Conservation (phyloP, 192 early-diverging fungal species). For the Podila horticola region DNA sequence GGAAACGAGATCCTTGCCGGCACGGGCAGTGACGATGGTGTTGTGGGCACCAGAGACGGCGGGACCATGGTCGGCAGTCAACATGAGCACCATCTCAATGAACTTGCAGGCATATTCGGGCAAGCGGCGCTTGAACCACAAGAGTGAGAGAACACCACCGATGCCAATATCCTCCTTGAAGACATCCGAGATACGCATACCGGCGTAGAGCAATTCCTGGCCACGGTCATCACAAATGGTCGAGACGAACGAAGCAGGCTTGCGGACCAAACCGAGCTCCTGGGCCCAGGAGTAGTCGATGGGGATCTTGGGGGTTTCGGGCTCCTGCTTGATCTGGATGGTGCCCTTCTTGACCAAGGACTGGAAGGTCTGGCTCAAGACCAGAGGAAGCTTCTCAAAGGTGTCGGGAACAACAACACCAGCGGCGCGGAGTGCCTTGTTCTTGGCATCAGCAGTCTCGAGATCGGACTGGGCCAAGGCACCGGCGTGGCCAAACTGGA, state of each 20-base stretch:
- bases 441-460: constrained; percentile 97
- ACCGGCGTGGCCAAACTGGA: constrained; percentile 98
- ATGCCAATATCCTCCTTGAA: constrained; percentile 99
- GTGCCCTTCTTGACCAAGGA: constrained; percentile 74
- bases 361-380: constrained; percentile 79
- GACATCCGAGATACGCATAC: constrained; percentile 97
- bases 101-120: constrained; percentile 94
- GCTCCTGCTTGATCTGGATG: constrained; percentile 80
- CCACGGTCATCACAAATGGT: constrained; percentile 99
- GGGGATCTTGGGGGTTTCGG: constrained; percentile 94
- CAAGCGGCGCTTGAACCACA: constrained; percentile 98
- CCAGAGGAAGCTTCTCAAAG: constrained; percentile 93
- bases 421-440: constrained; percentile 80
- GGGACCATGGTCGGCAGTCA: constrained; percentile 98
- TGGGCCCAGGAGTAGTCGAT: constrained; percentile 99
- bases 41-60: constrained; percentile 92
- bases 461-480: constrained; percentile 93
- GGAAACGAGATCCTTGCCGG: constrained; percentile 96
- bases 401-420: constrained; percentile 94
- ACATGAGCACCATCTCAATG: constrained; percentile 99
- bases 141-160: constrained; percentile 92
- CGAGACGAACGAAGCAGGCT: constrained; percentile 96
- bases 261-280: constrained; percentile 96
- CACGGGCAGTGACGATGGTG: constrained; percentile 91
- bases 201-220: constrained; percentile 96